Base-by-base conservation (phyloP, 2,329 filamentous ascomycete genomes). In the Epichloe coenophiala region DNA sequence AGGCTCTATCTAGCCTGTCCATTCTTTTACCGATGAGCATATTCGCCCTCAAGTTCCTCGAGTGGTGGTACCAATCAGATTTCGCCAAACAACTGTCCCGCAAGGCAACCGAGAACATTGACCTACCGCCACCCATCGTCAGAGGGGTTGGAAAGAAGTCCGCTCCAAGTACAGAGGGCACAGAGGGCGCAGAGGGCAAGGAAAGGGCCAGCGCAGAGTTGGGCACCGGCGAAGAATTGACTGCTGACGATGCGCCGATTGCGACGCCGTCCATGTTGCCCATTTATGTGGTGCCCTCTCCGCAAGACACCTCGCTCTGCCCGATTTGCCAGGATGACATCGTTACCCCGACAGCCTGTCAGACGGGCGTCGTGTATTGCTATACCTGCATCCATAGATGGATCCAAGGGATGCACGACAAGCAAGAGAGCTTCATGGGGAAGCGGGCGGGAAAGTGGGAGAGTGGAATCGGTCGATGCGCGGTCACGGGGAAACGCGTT, bases 1-100 rank as follows among this genome's bases (percentile, higher is more conserved):
- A 80, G 43, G 60, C 88, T 17, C 69, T 95, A 48, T 81, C 81
- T 1, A 86, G 85, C 49, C 71, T 98, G 56, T 88, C 86, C 55
- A 73, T 97, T 51, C 76, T 95, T 50, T 74, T 98, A 13, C 93
- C 93, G 0, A 87, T 88, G 11, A 94, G 88, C 55, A 97, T 98
- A 55, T 98, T 98, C 64, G 91, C 90, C 2, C 77, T 98, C 57
- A 98, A 98, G 65, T 98, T 98, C 63, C 73, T 98, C 51, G 93
- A 98, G 70, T 98, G 93, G 93, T 98, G 93, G 93, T 88, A 98
- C 64, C 88, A 91, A 39, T 95, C 88, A 45, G 93, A 98, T 67
- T 98, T 98, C 67, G 93, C 91, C 36, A 84, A 89, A 54, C 91
- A 97, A 67, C 72, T 98, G 45, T 85, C 86, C 9, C 80, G 83